Percentiles rank a stretch among this genome's conserved stretches.
Conservation (phyloP, 192 early-diverging fungal species). For the Coemansia sp. region DNA sequence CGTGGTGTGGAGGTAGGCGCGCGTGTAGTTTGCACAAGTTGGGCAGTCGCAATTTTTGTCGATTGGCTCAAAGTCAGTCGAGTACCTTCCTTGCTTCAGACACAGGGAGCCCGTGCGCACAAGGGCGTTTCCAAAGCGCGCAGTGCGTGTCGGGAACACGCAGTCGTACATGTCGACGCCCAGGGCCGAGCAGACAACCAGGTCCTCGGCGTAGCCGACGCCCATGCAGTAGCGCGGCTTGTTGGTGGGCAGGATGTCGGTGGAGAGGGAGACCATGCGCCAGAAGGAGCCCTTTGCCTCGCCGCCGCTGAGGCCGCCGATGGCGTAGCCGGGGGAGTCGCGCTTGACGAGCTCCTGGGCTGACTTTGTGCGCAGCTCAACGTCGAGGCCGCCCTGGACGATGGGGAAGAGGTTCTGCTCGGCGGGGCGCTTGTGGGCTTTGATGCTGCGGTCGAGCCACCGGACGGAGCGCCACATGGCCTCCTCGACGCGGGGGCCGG, state of each 20-base stretch:
- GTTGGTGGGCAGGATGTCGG: slow-evolving; percentile 72
- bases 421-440: slow-evolving; percentile 67
- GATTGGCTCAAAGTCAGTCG: slow-evolving; percentile 68
- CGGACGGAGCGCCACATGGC: slow-evolving; percentile 88
- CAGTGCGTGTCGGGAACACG: slow-evolving; percentile 87
- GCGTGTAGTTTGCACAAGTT: slow-evolving; percentile 72
- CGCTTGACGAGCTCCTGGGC: slow-evolving; percentile 80
- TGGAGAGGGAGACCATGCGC: slow-evolving; percentile 79
- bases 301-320: slow-evolving; percentile 85
- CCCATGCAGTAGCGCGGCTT: slow-evolving; percentile 95
- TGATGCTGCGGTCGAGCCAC: slow-evolving; percentile 85
- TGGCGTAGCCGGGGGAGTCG: slow-evolving; percentile 80
- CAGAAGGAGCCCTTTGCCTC: slow-evolving; percentile 87
- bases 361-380: slow-evolving; percentile 67
- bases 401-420: slow-evolving; percentile 87
- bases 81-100: slow-evolving; percentile 63
- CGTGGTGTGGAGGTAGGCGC: slow-evolving; percentile 69
- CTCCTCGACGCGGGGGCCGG: slow-evolving; percentile 81
- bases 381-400: slow-evolving; percentile 82
- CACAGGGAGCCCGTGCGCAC: slow-evolving; percentile 68
- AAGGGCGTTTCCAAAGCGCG: slow-evolving; percentile 85
- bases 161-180: slow-evolving; percentile 93
- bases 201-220: slow-evolving; percentile 81
- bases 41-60: slow-evolving; percentile 75
- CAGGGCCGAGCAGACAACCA: slow-evolving; percentile 82